Conservation (phyloP, 2,329 filamentous ascomycete species). For the Ceratocystis diversiconidia region DNA sequence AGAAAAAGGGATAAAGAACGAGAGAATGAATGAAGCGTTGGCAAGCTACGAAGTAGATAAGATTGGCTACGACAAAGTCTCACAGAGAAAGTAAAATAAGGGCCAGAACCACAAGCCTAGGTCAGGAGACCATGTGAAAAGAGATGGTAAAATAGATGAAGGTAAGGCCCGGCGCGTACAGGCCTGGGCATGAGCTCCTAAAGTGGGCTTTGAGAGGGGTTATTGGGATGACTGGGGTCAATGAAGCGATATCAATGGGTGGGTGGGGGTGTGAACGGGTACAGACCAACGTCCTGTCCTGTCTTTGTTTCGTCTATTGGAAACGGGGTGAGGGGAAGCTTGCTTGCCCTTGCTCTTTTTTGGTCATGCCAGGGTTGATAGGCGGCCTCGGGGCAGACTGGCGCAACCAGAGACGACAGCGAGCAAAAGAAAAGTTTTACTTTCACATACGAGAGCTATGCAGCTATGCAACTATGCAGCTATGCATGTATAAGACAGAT, state of each 20-base stretch:
- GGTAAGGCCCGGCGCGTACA: background rate
- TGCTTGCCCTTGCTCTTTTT: background rate
- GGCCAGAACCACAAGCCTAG: background rate
- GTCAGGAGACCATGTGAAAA: background rate
- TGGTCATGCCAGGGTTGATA: background rate
- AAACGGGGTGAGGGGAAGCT: background rate
- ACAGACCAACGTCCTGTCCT: background rate
- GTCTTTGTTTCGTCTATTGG: background rate
- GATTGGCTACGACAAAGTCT: background rate
- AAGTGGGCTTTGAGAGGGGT: background rate
- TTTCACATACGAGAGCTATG: background rate
- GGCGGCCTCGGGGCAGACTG: background rate
- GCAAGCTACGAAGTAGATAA: background rate
- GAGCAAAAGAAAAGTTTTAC: background rate
- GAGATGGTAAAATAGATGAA: background rate
- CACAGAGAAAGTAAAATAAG: background rate
- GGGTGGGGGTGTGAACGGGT: background rate
- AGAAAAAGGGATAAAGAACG: background rate
- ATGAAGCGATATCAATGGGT: background rate
- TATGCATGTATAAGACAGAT: background rate
- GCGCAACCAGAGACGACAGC: background rate
- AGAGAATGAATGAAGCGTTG: background rate
- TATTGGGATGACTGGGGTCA: background rate
- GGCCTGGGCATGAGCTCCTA: constrained; percentile 2
- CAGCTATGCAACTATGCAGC: background rate